Conservation (phyloP, 345 rosid genomes). For the Leavenworthia alabamica region DNA sequence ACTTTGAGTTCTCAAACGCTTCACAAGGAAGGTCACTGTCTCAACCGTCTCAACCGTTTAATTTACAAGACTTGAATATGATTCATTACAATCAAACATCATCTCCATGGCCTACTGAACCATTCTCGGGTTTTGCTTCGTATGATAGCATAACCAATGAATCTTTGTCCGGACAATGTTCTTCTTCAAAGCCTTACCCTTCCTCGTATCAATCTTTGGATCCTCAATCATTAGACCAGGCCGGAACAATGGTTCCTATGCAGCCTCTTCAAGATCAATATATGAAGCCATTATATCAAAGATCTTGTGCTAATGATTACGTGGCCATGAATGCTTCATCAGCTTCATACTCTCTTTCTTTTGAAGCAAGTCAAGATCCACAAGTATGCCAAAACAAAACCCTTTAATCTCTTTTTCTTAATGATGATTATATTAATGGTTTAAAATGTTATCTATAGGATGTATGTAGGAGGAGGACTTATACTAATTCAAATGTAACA, state of each 20-base stretch:
- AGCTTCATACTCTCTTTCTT: constrained; percentile 33
- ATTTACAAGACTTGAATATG: constrained; percentile 24
- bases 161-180: constrained; percentile 24
- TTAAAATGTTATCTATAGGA: constrained; percentile 26
- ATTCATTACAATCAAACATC: constrained; percentile 25
- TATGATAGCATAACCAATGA: constrained; percentile 15
- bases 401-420: background rate
- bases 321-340: constrained; percentile 5
- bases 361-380: constrained; percentile 40
- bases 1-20: constrained; percentile 26
- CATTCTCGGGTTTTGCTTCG: constrained; percentile 9
- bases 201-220: constrained; percentile 17
- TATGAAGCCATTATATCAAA: constrained; percentile 17
- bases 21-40: constrained; percentile 19
- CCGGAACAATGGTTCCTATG: constrained; percentile 5
- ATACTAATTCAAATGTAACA: constrained; percentile 25
- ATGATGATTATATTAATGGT: background rate
- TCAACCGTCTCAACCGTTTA: constrained; percentile 14
- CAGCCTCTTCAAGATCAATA: constrained; percentile 19
- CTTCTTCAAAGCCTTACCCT: constrained; percentile 27
- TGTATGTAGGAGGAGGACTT: constrained; percentile 12
- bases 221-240: constrained; percentile 5
- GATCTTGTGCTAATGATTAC: constrained; percentile 2
- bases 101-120: constrained; percentile 17
- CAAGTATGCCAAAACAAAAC: constrained; percentile 34